Base-by-base conservation (phyloP, 495 filamentous ascomycete species). In the Aspergillus asperescens region DNA sequence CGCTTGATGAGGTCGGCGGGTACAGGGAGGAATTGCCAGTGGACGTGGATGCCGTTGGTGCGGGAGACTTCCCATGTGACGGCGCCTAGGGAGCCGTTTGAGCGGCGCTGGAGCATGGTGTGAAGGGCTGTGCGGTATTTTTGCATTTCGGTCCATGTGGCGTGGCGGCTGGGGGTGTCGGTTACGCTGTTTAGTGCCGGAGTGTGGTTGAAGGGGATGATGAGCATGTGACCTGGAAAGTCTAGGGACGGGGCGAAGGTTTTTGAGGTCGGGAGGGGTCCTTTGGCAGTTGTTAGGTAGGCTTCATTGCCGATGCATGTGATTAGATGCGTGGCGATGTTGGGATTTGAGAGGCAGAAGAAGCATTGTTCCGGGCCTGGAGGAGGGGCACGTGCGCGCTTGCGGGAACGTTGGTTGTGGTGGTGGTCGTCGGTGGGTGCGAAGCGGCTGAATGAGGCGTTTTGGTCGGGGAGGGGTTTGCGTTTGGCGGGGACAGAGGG, bases 21-120 rank as follows among this genome's bases (percentile, higher is more conserved):
- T 1, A 95, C 77, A 2, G 93, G 92, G 25, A 96, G 74, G 60
- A 94, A 92, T 73, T 98, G 93, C 93, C 92, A 96, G 62, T 96
- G 93, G 0, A 80, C 76, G 63, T 98, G 93, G 46, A 96, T 84
- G 19, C 89, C 89, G 9, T 76, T 75, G 2, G 70, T 72, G 15
- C 90, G 81, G 60, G 82, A 88, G 56, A 98, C 85, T 70, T 96
- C 92, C 79, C 89, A 98, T 0, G 90, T 92, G 3, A 97, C 88
- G 7, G 86, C 79, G 23, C 90, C 91, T 3, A 95, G 75, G 61
- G 75, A 66, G 55, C 73, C 69, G 7, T 72, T 77, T 18, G 66
- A 59, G 39, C 65, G 62, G 18, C 64, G 48, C n/a, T 63, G 69
- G 44, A 79, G 67, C 86, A 96, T 93, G 25, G 67, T 63, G 54